Conservation (phyloP, 2,329 filamentous ascomycete genomes). For the Graphilbum fragrans region DNA sequence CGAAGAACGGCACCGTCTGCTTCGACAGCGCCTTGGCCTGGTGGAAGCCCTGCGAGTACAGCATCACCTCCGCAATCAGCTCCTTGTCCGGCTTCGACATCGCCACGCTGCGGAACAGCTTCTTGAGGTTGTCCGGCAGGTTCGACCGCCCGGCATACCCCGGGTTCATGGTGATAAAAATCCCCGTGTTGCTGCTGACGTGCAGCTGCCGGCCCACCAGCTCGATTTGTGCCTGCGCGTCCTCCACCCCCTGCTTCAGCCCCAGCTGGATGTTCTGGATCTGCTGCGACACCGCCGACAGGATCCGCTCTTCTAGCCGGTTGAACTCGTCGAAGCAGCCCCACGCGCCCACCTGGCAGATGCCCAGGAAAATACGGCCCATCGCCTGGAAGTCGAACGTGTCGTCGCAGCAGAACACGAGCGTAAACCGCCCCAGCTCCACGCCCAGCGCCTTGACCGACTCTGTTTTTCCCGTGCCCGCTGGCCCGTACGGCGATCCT, state of each 20-base stretch:
- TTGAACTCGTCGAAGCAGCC: constrained; percentile 99
- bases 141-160: constrained; percentile 97
- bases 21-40: constrained; percentile 89
- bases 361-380: constrained; percentile 98
- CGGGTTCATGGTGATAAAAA: constrained; percentile 99
- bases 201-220: constrained; percentile 80
- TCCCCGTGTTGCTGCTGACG: constrained; percentile 88
- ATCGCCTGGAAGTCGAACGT: constrained; percentile 99
- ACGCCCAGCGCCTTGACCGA: constrained; percentile 97
- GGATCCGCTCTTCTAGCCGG: constrained; percentile 89
- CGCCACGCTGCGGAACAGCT: constrained; percentile 95
- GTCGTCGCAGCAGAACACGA: constrained; percentile 99
- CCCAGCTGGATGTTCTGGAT: constrained; percentile 99
- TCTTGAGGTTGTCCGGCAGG: constrained; percentile 97
- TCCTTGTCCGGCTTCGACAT: constrained; percentile 99
- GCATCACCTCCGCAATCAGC: constrained; percentile 98
- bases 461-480: constrained; percentile 97
- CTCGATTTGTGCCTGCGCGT: constrained; percentile 70
- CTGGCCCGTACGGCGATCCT: constrained; percentile 93
- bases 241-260: constrained; percentile 57
- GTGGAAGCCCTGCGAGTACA: constrained; percentile 98
- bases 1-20: constrained; percentile 97
- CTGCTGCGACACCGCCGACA: constrained; percentile 96
- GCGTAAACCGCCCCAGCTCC: constrained; percentile 90
- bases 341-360: constrained; percentile 98